Evolutionary conservation across 2,329 filamentous ascomycete genomes (phyloP).

Genomic region (Chaetoscypha palmicola): DNA sequence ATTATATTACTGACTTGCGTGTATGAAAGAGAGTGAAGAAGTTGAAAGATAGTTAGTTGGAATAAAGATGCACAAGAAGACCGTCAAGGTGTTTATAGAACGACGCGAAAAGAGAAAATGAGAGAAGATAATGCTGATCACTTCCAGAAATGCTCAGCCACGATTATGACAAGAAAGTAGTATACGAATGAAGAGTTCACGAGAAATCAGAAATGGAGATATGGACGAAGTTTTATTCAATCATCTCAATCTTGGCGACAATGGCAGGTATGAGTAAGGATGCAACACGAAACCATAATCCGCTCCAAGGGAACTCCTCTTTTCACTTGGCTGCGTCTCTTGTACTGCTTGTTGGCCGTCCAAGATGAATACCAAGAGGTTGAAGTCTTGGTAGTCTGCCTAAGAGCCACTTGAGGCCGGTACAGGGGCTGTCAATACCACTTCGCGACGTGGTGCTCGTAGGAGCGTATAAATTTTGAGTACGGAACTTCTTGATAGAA

Average conservation of each 20-base stretch:
- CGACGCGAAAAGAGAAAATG: neutral
- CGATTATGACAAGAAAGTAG: neutral
- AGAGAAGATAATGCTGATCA: neutral
- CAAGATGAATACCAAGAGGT: conserved; percentile 3
- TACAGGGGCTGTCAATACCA: neutral
- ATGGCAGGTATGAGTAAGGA: neutral
- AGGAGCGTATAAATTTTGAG: too few relatives aligned
- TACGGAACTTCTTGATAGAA: too few relatives aligned
- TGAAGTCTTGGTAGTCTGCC: conserved; percentile 1
- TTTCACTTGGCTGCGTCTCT: conserved; percentile 1
- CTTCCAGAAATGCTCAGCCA: neutral
- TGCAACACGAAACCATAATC: neutral
- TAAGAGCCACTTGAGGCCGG: neutral
- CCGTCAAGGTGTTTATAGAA: neutral
- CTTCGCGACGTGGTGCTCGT: neutral
- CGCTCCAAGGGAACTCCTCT: conserved; percentile 1
- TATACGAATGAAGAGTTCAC: neutral
- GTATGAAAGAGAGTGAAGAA: neutral
- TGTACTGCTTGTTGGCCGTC: neutral
- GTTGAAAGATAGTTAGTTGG: neutral
- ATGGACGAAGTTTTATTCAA: neutral
- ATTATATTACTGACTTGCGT: neutral
- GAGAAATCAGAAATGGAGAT: neutral
- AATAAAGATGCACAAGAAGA: neutral
- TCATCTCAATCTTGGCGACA: neutral